Base-by-base conservation (phyloP, 2,329 filamentous ascomycete genomes). In the Trichoderma breve region DNA sequence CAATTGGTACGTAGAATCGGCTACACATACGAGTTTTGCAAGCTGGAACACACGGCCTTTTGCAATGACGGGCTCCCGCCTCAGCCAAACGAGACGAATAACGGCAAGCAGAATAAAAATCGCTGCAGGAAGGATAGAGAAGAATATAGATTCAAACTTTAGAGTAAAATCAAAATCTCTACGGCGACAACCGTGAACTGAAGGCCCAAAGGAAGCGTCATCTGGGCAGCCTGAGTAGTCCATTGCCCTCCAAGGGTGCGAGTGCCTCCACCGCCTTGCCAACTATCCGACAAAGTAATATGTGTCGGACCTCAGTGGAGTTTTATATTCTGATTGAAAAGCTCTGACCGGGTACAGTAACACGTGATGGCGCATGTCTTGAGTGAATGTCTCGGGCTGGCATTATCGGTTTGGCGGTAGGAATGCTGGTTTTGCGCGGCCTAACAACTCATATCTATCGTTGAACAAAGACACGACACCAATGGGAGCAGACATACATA, bases 141-240 rank as follows among this genome's bases (percentile, higher is more conserved):
- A 79, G 64, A 86, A 80, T 4, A 85, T 78, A 24, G 83, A 79
- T 75, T 87, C 85, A 69, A 88, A 87, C 32, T 80, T 81, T 64
- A 86, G 77, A 1, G 85, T 87, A 71, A 87, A 86, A 75, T 87
- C 85, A 70, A 87, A 87, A 71, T 85, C 82, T 65, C 78, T 81
- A 11, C 85, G 83, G 6, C 0, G 39, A 70, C 85, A 87, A 26
- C 83, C 84, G 11, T 74, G 74, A n/a, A 87, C 83, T 7, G 76
- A 74, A 0, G 85, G 85, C 3, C 85, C 85, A 24, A 86, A 80
- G 26, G 80, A 75, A 55, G 76, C 75, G 72, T 85, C 84, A 74
- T 81, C 80, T 62, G 76, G 73, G 62, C 82, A 83, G 15, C 18
- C 63, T 18, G 57, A 64, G 32, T 53, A 70, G 24, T 43, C 67